These are phyloP conservation scores for Hibiscus trionum DNA, from an alignment of 345 rosid genomes.

Conservation along the genomic window DNA sequence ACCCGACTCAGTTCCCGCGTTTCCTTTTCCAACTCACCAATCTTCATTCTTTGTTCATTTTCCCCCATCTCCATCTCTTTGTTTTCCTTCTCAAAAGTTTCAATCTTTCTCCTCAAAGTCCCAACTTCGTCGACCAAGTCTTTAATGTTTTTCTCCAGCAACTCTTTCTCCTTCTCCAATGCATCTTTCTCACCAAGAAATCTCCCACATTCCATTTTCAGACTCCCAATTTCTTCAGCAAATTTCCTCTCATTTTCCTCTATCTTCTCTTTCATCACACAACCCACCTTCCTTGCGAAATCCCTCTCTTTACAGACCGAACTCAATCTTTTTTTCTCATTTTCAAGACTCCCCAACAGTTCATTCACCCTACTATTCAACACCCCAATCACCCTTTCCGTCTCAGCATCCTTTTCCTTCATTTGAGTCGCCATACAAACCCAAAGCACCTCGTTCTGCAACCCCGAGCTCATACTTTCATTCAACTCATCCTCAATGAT, in stretches of 20 bases:
- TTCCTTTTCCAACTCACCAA: conserved; percentile 34
- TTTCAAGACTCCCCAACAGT: conserved; percentile 25
- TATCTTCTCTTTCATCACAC: conserved; percentile 28
- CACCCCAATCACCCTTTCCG: conserved; percentile 27
- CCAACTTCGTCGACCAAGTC: conserved; percentile 23
- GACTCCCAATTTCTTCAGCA: conserved; percentile 24
- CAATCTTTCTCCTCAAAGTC: conserved; percentile 28
- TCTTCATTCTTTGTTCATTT: conserved; percentile 16
- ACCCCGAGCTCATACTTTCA: conserved; percentile 29
- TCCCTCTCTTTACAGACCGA: conserved; percentile 42
- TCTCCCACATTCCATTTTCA: conserved; percentile 23
- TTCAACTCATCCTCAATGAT: conserved; percentile 43
- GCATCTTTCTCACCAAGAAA: neutral
- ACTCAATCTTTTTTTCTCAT: conserved; percentile 22
- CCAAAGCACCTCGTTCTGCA: conserved; percentile 31
- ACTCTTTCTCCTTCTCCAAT: conserved; percentile 27
- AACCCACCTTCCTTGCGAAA: conserved; percentile 23
- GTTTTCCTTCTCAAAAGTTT: conserved; percentile 30
- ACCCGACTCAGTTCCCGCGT: conserved; percentile 19
- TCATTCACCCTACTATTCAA: conserved; percentile 28
- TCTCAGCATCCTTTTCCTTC: conserved; percentile 32
- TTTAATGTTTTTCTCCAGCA: conserved; percentile 23
- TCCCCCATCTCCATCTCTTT: conserved; percentile 32
- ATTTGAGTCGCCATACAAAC: conserved; percentile 33
- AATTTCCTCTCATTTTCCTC: conserved; percentile 19